Base-by-base conservation (phyloP, 2,329 filamentous ascomycete species). In the Fusarium verrucosum region DNA sequence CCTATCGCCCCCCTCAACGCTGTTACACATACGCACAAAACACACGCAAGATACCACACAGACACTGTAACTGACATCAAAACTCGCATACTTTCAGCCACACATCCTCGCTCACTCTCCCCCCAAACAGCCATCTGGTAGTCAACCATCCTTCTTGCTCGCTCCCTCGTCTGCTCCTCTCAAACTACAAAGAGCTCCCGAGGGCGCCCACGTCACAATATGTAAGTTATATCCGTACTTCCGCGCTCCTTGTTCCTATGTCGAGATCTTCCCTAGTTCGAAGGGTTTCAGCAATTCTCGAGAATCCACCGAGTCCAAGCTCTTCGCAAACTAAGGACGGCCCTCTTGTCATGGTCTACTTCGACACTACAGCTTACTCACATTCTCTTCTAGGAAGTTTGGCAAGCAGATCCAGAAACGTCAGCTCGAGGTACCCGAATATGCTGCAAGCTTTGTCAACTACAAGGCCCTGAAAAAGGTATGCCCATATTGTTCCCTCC, bases 391-490 rank as follows among this genome's bases (percentile, higher is more conserved):
- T 73, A 99, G 94, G 95, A 99, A 99, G 87, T 99, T 99, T 83
- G 95, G 95, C 79, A 99, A 99, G 84, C 92, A 97, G 78, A 97
- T 99, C 70, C 95, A 98, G 83, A 97, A 97, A 84, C 90, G 94
- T 77, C 95, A 99, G 85, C 92, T 99, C 74, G 95, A 99, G 78
- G 94, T 99, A 60, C 95, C 95, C 60, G 95, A 99, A 86, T 99
- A 99, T 89, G 94, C 95, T 63, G 93, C 94, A 67, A 97, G 94
- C 80, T 99, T 99, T 77, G 94, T 98, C 72, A 97, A 99, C 81
- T 99, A 99, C 84, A 99, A 99, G 82, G 94, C 93, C 60, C 84
- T 99, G 71, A 99, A 99, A 81, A 98, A 98, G 92, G 95, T 96
- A 76, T 64, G 80, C 40, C 66, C 53, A 45, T 70, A 36, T 19